Conservation (phyloP, 2,329 filamentous ascomycete species). For the Trichoderma citrinoviride region DNA sequence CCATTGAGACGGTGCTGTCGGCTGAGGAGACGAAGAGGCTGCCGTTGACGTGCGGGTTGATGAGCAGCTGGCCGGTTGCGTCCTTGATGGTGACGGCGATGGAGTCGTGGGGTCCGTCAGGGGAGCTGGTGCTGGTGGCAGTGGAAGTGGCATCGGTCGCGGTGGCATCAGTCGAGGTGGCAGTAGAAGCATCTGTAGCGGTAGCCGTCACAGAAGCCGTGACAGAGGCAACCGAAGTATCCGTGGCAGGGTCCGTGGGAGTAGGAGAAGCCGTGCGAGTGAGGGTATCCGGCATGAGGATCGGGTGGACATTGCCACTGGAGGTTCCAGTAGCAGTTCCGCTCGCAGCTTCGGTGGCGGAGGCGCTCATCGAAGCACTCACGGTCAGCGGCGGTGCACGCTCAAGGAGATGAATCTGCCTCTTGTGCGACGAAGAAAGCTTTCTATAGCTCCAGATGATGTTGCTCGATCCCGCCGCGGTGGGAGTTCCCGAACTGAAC, state of each 20-base stretch:
- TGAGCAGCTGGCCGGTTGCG: not conserved
- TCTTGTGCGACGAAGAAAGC: not conserved
- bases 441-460: not conserved
- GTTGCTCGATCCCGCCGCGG: not conserved
- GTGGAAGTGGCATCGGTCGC: not conserved
- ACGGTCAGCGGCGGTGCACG: not conserved
- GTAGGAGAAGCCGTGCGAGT: not conserved
- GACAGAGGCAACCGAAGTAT: not conserved
- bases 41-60: slow-evolving; percentile 8
- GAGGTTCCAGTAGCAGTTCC: not conserved
- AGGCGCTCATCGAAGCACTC: not conserved
- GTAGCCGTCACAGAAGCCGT: not conserved
- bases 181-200: not conserved
- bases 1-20: not conserved
- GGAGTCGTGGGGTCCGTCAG: not conserved
- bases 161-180: not conserved
- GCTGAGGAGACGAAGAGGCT: slow-evolving; percentile 6
- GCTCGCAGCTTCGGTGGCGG: too few species aligned
- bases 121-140: not conserved
- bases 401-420: not conserved
- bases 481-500: not conserved
- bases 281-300: not conserved
- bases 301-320: not conserved
- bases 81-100: not conserved
- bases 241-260: not conserved